Conservation (phyloP, 2,329 filamentous ascomycete genomes). For the Pseudogymnoascus sp. region DNA sequence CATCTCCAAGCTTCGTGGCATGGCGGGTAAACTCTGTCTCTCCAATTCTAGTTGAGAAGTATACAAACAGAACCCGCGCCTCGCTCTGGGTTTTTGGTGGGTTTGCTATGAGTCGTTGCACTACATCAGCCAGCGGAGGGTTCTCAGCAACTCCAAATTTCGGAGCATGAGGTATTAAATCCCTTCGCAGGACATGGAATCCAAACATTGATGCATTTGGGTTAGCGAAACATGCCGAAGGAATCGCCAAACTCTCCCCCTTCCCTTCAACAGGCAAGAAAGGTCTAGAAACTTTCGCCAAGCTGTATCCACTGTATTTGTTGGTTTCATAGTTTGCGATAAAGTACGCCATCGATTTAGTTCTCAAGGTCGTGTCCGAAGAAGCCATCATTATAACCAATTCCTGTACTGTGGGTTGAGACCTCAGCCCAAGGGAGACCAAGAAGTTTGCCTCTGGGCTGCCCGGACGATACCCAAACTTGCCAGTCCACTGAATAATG, state of each 20-base stretch:
- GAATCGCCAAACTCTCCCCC: conserved; percentile 57
- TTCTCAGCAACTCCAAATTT: conserved; percentile 83
- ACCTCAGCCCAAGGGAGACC: conserved; percentile 60
- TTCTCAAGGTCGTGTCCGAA: conserved; percentile 48
- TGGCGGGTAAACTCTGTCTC: conserved; percentile 57
- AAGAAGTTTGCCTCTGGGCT: conserved; percentile 72
- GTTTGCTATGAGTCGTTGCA: conserved; percentile 60
- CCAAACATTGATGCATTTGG: conserved; percentile 67
- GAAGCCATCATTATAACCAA: conserved; percentile 71
- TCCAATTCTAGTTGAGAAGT: conserved; percentile 68
- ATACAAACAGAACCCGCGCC: conserved; percentile 69
- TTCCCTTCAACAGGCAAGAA: conserved; percentile 68
- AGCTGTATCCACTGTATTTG: conserved; percentile 59
- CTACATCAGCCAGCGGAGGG: conserved; percentile 69
- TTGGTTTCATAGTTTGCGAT: conserved; percentile 72
- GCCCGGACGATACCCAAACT: conserved; percentile 50
- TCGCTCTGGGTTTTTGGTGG: conserved; percentile 61
- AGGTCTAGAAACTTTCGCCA: conserved; percentile 44
- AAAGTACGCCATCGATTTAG: conserved; percentile 71
- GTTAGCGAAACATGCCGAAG: conserved; percentile 76
- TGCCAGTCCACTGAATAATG: conserved; percentile 72
- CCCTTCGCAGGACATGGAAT: conserved; percentile 66
- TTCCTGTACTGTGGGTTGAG: conserved; percentile 62
- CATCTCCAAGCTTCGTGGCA: conserved; percentile 51
- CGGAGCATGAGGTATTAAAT: conserved; percentile 69